Evolutionary conservation across 2,329 filamentous ascomycete species (phyloP), one percentile per base, ranked within the genome.

Genomic region (Talaromyces verruculosus): DNA sequence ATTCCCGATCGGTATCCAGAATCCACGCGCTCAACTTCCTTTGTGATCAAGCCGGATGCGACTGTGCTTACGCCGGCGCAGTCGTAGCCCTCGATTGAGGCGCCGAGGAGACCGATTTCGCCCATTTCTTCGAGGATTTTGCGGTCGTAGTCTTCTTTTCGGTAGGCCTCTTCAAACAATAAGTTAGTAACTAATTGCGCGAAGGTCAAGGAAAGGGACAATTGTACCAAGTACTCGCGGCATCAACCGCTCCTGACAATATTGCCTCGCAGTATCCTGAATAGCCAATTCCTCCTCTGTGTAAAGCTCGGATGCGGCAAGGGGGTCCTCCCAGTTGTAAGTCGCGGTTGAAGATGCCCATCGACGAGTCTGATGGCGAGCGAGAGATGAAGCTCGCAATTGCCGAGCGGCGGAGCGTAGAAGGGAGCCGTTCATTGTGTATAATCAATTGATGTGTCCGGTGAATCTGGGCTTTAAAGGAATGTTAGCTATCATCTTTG

Each of bases 301-400:
- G 73, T 93, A 86, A 53, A 97, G 81, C 73, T 88, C 90, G 73
- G 88, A 88, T 41, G 89, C 84, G 30, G 85, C 85, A 66, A 99
- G 83, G 22, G 95, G 93, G 75, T 99, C 95, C 77, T 95, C 87
- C 94, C 95, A 99, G 77, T 96, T 88, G 78, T 97, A 98, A 33
- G 76, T 72, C 11, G 77, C 76, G n/a, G 76, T 72, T 17, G 77
- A 76, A 61, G 78, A 80, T 19, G 73, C 74, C 67, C 69, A 69
- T 63, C 72, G 70, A 61, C 73, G 69, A 35, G 62, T 58, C 2
- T 67, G 63, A 11, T 19, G 17, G 17, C 39, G 51, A 33, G 58
- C n/a, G 64, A 69, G 59, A 63, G 70, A 61, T 63, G 67, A 67
- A 65, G 63, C 37, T 63, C 67, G 63, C 41, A 71, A 60, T 43